Base-by-base conservation (phyloP, 1,284 basidiomycete genomes). In the Gomphus sp. region DNA sequence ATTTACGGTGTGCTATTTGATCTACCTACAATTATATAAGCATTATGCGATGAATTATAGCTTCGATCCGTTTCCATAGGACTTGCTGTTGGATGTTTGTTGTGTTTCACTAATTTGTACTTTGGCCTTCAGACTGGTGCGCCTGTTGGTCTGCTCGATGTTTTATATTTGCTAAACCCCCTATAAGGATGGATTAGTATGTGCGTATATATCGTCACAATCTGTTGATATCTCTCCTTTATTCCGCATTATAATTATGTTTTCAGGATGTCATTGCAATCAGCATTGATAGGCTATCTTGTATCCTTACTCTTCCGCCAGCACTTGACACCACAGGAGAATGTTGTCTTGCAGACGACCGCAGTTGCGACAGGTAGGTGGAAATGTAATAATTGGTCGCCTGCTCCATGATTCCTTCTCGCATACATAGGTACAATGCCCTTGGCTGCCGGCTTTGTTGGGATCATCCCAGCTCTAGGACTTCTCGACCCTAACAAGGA, bases 271-370 rank as follows among this genome's bases (percentile, higher is more conserved):
- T 94, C 93, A 2, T 80, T 97, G 7, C 94, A 98, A 68, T 92
- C 91, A 1, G 89, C 92, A 18, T 77, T 98, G 33, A 87, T 98
- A 37, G 95, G 94, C 7, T 98, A 89, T 70, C 83, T 94, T 2
- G 71, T 97, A 57, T 94, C 94, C 62, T 76, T 87, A 56, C 73
- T 90, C 61, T 76, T 90, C 16, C 84, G 84, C 0, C 77, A 73
- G 4, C 86, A 90, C 0, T 80, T 98, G 36, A 87, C 86, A 10
- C 83, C 92, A 0, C 90, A 93, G 71, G 93, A 97, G 70, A 92
- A 96, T 64, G 89, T 96, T 36, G 88, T 98, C 0, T 79, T 98
- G 6, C 96, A 98, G 70, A 97, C 95, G 0, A 96, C 93, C 0
- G 93, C 96, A 0, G 94, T 95, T 2, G 93, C 95, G 4, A 95